A percentile compares a stretch with the other conserved stretches of the same genome.
Conservation (phyloP, 768 basidiomycete species). For the Lactarius akahatsu region DNA sequence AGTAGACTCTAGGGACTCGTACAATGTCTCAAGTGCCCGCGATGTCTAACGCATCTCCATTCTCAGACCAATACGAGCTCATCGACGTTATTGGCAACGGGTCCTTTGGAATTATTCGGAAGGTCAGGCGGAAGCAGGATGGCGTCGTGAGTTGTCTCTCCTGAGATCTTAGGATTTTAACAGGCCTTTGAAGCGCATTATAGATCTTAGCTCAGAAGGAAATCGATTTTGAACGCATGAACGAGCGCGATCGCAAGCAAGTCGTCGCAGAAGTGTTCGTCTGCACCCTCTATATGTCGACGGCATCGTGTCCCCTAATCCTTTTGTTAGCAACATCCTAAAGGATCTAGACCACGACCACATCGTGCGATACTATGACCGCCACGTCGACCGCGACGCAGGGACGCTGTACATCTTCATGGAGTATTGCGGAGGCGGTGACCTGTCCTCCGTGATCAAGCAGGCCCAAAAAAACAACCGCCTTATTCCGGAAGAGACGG, state of each 20-base stretch:
- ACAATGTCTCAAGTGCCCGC: neutral
- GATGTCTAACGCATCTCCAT: constrained; percentile 33
- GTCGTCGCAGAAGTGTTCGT: constrained; percentile 97
- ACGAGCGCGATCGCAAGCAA: constrained; percentile 92
- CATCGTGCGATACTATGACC: constrained; percentile 94
- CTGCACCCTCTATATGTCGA: neutral
- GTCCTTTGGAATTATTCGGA: constrained; percentile 95
- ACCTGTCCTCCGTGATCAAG: constrained; percentile 86
- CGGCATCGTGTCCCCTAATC: constrained; percentile 1
- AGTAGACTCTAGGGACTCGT: neutral
- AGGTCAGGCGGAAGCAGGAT: constrained; percentile 83
- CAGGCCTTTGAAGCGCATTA: constrained; percentile 14
- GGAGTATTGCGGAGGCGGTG: constrained; percentile 99
- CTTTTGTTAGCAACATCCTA: constrained; percentile 75
- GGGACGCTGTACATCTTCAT: constrained; percentile 96
- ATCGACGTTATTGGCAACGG: constrained; percentile 95
- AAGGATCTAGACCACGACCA: constrained; percentile 94
- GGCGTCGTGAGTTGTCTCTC: constrained; percentile 58
- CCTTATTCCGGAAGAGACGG: constrained; percentile 84
- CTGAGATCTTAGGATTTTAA: constrained; percentile 2
- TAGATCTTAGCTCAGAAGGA: constrained; percentile 90
- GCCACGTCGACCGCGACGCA: constrained; percentile 84
- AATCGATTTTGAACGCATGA: constrained; percentile 97
- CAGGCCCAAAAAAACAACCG: constrained; percentile 65
- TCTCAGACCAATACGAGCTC: constrained; percentile 80